A percentile compares a stretch with the other conserved stretches of the same genome.
These are phyloP conservation scores for Parasitella parasitica DNA, from an alignment of 371 early-diverging fungal species.

Conservation along the genomic window DNA sequence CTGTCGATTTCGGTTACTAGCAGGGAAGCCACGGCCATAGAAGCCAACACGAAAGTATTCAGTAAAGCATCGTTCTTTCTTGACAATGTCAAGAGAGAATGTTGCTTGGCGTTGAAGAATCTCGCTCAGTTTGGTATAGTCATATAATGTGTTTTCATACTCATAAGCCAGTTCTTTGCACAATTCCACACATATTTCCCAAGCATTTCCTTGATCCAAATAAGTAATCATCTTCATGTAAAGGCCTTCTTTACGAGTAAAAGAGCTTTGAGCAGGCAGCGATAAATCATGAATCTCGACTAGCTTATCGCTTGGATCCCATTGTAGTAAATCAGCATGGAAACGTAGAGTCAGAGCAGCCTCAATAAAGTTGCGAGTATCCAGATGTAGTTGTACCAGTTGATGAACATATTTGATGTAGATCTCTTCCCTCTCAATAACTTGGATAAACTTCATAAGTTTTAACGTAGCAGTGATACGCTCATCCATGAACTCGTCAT, in stretches of 20 bases:
- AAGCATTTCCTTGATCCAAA: constrained; percentile 65
- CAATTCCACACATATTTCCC: constrained; percentile 71
- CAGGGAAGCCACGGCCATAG: constrained; percentile 68
- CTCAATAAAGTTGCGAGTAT: constrained; percentile 63
- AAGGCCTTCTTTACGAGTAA: constrained; percentile 67
- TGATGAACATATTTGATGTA: constrained; percentile 76
- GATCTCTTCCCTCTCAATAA: constrained; percentile 63
- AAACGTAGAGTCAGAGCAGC: constrained; percentile 70
- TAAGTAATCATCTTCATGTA: constrained; percentile 62
- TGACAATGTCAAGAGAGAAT: constrained; percentile 58
- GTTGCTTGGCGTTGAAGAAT: constrained; percentile 58
- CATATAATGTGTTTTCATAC: constrained; percentile 55
- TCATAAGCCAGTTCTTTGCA: constrained; percentile 62
- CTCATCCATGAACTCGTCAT: constrained; percentile 67
- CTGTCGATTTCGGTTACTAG: constrained; percentile 60
- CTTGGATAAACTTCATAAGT: constrained; percentile 64
- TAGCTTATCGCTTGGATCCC: constrained; percentile 54
- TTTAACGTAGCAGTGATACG: constrained; percentile 62
- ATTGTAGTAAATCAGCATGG: constrained; percentile 69
- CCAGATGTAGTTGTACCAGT: constrained; percentile 61
- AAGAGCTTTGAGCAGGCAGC: constrained; percentile 54
- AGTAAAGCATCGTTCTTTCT: constrained; percentile 64
- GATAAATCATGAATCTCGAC: constrained; percentile 55
- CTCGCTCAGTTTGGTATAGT: constrained; percentile 59
- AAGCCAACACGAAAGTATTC: constrained; percentile 80